Evolutionary conservation across 768 basidiomycete species (phyloP), one percentile per base, ranked within the genome.

Genomic region (Mycena belliarum): DNA sequence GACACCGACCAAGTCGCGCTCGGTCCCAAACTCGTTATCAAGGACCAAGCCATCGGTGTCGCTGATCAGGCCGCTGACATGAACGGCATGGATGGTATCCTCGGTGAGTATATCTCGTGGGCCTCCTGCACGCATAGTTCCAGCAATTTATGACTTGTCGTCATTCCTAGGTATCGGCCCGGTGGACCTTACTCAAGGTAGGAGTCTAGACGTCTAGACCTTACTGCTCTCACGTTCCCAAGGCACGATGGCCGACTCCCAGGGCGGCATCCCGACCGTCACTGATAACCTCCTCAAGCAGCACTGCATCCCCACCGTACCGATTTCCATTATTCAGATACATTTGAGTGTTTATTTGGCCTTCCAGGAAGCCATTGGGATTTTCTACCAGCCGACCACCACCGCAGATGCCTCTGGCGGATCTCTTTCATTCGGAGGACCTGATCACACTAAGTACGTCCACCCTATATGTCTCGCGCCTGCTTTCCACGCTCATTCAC

Each of bases 21-120:
- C 12, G 69, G 72, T 35, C 46, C 57, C 11, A 73, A 70, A 26
- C 74, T 82, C 25, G 68, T 69, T 38, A 76, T 84, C 52, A 54
- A 63, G 18, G 5, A 63, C 5, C 82, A 84, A 60, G 76, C 75
- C 23, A 77, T 84, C 33, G 82, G 82, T 61, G 79, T 78, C 40
- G 79, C 82, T 12, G 47, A 57, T 18, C 45, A 49, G 1, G 45
- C 59, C 10, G 20, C 14, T 16, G 32, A 59, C 9, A 63, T 63
- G 61, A 15, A 55, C 26, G 50, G 49, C 16, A 66, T 78, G 29
- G 80, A 81, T 52, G 81, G 81, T 0, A 81, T 82, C 57, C 43
- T 82, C n/a, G 81, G 82, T 79, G 60, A n/a, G 72, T 60, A 20
- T 18, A 15, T 21, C 16, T 35, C 23, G 14, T 32, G 6, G n/a